These are phyloP conservation scores for Vigna reflexopilosa DNA, from an alignment of 306 rosid genomes.

Conservation along the genomic window DNA sequence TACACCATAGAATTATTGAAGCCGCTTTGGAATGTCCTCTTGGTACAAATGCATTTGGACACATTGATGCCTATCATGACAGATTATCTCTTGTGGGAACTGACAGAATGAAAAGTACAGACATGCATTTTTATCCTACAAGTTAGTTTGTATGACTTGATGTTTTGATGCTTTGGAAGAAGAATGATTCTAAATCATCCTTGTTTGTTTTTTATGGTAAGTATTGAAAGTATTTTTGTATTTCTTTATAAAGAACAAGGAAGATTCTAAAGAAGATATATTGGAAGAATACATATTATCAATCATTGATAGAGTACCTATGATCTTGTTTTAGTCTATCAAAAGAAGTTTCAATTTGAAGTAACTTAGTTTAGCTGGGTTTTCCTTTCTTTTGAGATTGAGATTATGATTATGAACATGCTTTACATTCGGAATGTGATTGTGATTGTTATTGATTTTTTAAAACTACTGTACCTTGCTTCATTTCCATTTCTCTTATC, in stretches of 20 bases:
- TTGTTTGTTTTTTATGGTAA: not conserved
- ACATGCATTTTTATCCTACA: slow-evolving; percentile 65
- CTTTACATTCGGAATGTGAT: no score
- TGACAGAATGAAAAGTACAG: slow-evolving; percentile 64
- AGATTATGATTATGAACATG: no score
- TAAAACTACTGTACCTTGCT: no score
- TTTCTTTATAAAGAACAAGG: not conserved
- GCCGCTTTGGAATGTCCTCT: slow-evolving; percentile 97
- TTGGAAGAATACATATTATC: slow-evolving; percentile 3
- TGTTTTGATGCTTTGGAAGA: slow-evolving; percentile 34
- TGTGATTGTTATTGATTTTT: no score
- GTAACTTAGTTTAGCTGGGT: no score
- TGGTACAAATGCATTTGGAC: slow-evolving; percentile 72
- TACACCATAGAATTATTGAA: slow-evolving; percentile 87
- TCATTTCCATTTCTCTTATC: no score
- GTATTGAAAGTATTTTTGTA: not conserved
- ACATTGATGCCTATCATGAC: slow-evolving; percentile 73
- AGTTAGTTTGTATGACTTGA: slow-evolving; percentile 26
- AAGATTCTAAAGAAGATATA: not conserved
- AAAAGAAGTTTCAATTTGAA: slow-evolving; percentile 11
- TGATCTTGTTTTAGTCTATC: slow-evolving; percentile 14
- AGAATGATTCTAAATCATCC: not conserved
- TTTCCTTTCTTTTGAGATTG: no score
- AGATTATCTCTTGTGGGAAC: slow-evolving; percentile 65
- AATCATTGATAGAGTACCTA: slow-evolving; percentile 5